Conservation (phyloP, 768 basidiomycete genomes). For the Mycena maculata region DNA sequence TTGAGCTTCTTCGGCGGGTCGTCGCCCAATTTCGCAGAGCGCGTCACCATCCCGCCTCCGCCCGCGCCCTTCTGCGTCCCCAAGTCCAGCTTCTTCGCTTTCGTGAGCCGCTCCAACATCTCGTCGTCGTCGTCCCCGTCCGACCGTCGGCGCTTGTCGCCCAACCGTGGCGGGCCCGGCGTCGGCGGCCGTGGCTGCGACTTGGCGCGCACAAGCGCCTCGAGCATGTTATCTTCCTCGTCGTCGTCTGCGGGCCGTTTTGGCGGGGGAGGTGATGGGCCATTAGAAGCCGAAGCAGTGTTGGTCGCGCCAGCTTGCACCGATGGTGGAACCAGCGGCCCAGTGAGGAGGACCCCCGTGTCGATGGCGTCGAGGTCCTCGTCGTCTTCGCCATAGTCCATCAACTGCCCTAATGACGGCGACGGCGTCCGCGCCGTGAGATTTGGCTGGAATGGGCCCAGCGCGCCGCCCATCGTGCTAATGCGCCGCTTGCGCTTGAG, state of each 20-base stretch:
- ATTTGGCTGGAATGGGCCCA: constrained; percentile 59
- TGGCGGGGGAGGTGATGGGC: constrained; percentile 55
- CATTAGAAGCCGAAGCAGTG: constrained; percentile 51
- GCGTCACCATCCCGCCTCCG: constrained; percentile 40
- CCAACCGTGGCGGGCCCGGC: constrained; percentile 55
- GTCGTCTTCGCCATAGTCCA: constrained; percentile 85
- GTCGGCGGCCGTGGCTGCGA: constrained; percentile 54
- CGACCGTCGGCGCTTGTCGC: constrained; percentile 78
- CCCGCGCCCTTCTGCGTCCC: constrained; percentile 57
- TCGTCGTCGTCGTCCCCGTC: constrained; percentile 80
- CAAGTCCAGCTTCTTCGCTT: constrained; percentile 66
- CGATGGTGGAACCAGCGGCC: constrained; percentile 43
- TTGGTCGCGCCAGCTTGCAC: not conserved
- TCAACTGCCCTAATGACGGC: constrained; percentile 68
- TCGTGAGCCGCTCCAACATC: constrained; percentile 70
- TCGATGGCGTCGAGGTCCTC: constrained; percentile 56
- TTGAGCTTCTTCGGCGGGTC: constrained; percentile 78
- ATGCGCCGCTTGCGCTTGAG: constrained; percentile 72
- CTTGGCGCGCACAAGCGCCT: constrained; percentile 60
- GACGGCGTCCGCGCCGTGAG: constrained; percentile 53
- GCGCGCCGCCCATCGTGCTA: constrained; percentile 50
- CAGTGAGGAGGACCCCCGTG: constrained; percentile 42
- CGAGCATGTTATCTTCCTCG: constrained; percentile 71
- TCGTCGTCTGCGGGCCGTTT: constrained; percentile 55
- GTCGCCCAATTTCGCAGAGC: constrained; percentile 57